Base-by-base conservation (phyloP, 805 yeast species). In the Yarrowia bubula region DNA sequence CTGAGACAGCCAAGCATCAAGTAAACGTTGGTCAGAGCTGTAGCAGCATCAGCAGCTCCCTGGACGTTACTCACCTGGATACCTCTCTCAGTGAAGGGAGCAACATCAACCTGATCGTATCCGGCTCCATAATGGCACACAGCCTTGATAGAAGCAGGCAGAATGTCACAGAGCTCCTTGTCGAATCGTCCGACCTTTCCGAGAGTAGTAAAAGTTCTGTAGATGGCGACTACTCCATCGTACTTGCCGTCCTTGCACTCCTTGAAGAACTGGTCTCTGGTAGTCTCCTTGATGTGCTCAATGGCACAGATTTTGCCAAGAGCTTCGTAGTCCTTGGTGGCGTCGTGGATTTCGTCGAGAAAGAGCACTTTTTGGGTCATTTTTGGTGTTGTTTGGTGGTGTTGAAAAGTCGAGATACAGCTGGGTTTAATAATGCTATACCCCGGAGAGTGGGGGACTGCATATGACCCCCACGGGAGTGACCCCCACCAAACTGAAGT, bases 61-160 rank as follows among this genome's bases (percentile, higher is more conserved):
- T 92, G 90, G 22, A 85, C 83, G 73, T 88, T 85, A 55, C 89
- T 22, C n/a, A 88, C 80, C 73, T 86, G 90, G 68, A 88, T 83
- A 32, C 81, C 79, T 43, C 80, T 77, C 22, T 77, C 78, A 3
- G 80, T 77, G 67, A 86, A 81, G 17, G 84, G 82, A 28, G 76
- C 77, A 3, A 83, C 81, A 68, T 87, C 89, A 48, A 87, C 78
- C 74, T 87, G 91, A 72, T 88, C 93, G 74, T 88, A 87, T 15
- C 74, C 92, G 0, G 93, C 93, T 66, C 92, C 92, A 67, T 80
- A 77, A 73, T 87, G 90, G 67, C 84, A 78, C 13, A 88, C 76
- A 13, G 83, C 77, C 66, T 79, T 78, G 7, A 88, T 79, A 0
- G 84, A 73, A 1, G 75, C 65, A 4, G 93, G 93, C 64, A 88